A percentile compares a stretch with the other conserved stretches of the same genome.
Conservation (phyloP, 495 filamentous ascomycete species). For the Amphirosellinia nigrospora region DNA sequence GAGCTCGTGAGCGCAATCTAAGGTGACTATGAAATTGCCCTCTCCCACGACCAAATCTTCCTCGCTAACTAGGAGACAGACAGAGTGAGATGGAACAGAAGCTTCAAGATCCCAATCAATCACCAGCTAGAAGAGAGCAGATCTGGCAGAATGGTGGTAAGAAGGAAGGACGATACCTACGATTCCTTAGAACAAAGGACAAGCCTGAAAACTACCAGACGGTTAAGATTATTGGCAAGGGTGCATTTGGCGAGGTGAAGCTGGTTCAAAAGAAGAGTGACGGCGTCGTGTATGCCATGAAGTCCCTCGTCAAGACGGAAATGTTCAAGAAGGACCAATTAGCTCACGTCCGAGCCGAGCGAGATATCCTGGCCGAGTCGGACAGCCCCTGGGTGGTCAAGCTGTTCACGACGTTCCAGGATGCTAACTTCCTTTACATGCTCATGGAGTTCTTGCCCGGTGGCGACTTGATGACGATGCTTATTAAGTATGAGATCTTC, state of each 20-base stretch:
- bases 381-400: conserved; percentile 99
- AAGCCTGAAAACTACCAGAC: conserved; percentile 91
- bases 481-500: conserved; percentile 99
- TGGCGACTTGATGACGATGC: conserved; percentile 99
- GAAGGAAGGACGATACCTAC: conserved; percentile 88
- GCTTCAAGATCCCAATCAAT: conserved; percentile 72
- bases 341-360: conserved; percentile 96
- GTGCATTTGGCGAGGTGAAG: conserved; percentile 97
- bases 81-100: conserved; percentile 89
- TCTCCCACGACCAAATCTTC: conserved; percentile 19
- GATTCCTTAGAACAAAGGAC: conserved; percentile 92
- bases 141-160: conserved; percentile 78
- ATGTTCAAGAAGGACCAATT: conserved; percentile 99
- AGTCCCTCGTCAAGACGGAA: conserved; percentile 96
- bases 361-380: conserved; percentile 96
- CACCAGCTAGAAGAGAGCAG: conserved; percentile 75
- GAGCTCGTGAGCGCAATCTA: conserved; percentile 88
- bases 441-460: conserved; percentile 99
- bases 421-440: conserved; percentile 93
- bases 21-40: conserved; percentile 62
- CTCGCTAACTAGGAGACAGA: conserved; percentile 52
- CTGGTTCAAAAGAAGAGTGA: conserved; percentile 96
- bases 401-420: conserved; percentile 96
- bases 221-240: conserved; percentile 97
- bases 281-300: conserved; percentile 96